Evolutionary conservation across 23 red algal genomes (phyloP).

Genomic region (Gracilaria vermiculophylla): DNA sequence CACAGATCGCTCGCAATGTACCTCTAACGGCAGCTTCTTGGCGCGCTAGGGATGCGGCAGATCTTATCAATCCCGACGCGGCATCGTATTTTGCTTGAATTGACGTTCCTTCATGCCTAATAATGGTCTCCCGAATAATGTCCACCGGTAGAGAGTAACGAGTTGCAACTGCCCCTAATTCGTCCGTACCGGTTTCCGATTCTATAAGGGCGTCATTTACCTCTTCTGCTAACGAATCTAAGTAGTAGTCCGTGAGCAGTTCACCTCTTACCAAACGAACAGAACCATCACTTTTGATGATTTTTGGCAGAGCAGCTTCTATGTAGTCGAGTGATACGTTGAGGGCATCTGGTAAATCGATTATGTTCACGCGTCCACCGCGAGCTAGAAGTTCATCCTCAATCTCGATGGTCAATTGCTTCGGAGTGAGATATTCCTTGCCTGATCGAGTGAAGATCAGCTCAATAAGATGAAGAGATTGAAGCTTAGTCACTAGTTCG

Average conservation of each 20-base stretch:
- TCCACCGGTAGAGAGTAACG: constrained; percentile 56
- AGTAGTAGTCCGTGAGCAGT: constrained; percentile 59
- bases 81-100: constrained; percentile 51
- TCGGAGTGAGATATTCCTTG: constrained; percentile 65
- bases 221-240: constrained; percentile 49
- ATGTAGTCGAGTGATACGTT: constrained; percentile 58
- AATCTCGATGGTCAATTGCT: constrained; percentile 47
- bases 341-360: constrained; percentile 56
- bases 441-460: constrained; percentile 71
- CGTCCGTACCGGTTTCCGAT: constrained; percentile 56
- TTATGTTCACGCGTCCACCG: constrained; percentile 70
- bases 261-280: constrained; percentile 50
- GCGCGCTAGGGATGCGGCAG: constrained; percentile 11
- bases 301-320: constrained; percentile 36
- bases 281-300: constrained; percentile 28
- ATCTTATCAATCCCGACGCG: constrained; percentile 13
- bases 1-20: constrained; percentile 14
- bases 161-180: constrained; percentile 47
- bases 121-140: constrained; percentile 42
- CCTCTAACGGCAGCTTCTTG: constrained; percentile 47
- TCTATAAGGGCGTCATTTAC: constrained; percentile 29
- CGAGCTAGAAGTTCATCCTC: constrained; percentile 57
- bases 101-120: constrained; percentile 6
- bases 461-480: constrained; percentile 49
- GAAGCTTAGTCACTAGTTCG: constrained; percentile 76